Base-by-base conservation (phyloP, 108 stramenopile genomes). In the Fragilariopsis cylindrus region DNA sequence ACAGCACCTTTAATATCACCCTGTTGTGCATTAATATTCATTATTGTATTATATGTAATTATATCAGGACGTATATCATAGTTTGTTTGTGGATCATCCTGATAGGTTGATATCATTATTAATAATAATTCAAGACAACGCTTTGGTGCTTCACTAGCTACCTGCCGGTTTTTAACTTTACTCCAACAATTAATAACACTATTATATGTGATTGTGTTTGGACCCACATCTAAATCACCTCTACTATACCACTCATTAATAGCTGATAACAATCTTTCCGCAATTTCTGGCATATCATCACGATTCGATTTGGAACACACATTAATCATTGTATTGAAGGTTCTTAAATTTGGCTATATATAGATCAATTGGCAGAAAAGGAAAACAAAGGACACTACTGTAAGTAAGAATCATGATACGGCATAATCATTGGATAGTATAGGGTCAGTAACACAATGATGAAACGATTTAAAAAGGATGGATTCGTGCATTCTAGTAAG, bases 21-120 rank as follows among this genome's bases (percentile, higher is more conserved):
- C 7, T 48, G 70, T 18, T 62, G 44, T 46, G 77, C 67, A 6
- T 76, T 21, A 11, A 68, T 43, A 7, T 57, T 43, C 42, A 74
- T 57, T 39, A 81, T 57, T 7, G 65, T 69, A 55, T 76, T 76
- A 71, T 65, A 81, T 2, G 75, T 69, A 48, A 72, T 73, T 3
- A 40, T 53, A 50, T 81, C 81, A 42, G 81, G 79, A 42, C 65
- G 42, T 3, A 78, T 44, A 46, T 56, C 65, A 12, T 60, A 60
- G 7, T 53, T 40, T 56, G 39, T 30, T 7, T 40, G 7, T 9
- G 40, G 11, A 30, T 60, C 41, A 0, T 60, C 58, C 30, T 30
- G 30, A 40, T 60, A 60, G 0, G 4, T 16, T 30, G 19, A 60
- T 1, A 60, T 60, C 72, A 73, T 82, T 15, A n/a, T 49, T 52